Conservation (phyloP, 441 rosid species). For the Arabidopsis lyrata region DNA sequence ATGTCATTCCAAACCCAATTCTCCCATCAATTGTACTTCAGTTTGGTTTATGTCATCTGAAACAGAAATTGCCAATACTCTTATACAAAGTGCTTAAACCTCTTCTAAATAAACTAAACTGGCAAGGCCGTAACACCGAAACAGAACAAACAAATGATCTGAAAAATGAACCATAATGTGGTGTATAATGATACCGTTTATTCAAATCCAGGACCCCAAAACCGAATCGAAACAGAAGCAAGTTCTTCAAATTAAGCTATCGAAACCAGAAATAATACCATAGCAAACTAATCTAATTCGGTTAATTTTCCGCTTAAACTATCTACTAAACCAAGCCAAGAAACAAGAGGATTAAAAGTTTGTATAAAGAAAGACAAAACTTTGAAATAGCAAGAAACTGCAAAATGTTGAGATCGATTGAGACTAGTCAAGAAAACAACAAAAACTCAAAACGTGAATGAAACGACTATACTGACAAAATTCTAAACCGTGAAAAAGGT, state of each 20-base stretch:
- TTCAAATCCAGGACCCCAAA: neutral
- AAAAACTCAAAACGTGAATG: constrained; percentile 18
- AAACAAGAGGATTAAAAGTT: neutral
- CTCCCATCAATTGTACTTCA: too few relatives aligned
- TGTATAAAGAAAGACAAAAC: constrained; percentile 1
- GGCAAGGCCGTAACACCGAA: too few relatives aligned
- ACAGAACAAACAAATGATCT: too few relatives aligned
- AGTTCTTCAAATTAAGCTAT: neutral
- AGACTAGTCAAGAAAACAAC: constrained; percentile 18
- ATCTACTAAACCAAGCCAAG: neutral
- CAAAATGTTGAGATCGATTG: neutral
- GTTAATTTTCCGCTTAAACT: neutral
- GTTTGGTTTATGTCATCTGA: too few relatives aligned
- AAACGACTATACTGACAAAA: constrained; percentile 29
- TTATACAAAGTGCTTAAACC: too few relatives aligned
- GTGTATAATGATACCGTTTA: neutral
- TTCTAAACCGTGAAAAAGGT: neutral
- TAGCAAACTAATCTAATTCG: neutral
- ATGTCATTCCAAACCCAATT: too few relatives aligned
- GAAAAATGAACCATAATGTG: too few relatives aligned
- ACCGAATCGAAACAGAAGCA: neutral
- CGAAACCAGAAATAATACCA: neutral
- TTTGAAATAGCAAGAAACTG: constrained; percentile 8
- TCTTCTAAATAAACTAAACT: too few relatives aligned
- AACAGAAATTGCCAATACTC: too few relatives aligned